These are phyloP conservation scores for Penicillium occitanis DNA, from an alignment of 2,329 filamentous ascomycete genomes.

Conservation along the genomic window DNA sequence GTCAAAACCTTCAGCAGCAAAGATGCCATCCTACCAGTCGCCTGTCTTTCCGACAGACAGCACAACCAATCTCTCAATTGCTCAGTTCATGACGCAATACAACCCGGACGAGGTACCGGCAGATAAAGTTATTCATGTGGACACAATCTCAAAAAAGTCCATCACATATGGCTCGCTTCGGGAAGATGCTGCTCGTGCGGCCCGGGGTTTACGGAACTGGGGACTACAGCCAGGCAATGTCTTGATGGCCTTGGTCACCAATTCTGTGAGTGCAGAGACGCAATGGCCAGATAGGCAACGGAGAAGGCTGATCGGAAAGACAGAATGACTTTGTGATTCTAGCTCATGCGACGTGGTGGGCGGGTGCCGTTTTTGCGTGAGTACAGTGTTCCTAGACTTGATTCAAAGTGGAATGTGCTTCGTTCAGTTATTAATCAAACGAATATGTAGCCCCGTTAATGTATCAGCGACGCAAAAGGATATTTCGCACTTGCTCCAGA, in stretches of 20 bases:
- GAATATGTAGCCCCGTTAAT: slow-evolving; percentile 23
- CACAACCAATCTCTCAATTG: slow-evolving; percentile 24
- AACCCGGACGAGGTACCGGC: slow-evolving; percentile 28
- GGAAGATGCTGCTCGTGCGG: slow-evolving; percentile 25
- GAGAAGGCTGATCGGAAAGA: neutral
- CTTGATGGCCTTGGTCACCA: slow-evolving; percentile 28
- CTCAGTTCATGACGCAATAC: slow-evolving; percentile 29
- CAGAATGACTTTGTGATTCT: slow-evolving; percentile 30
- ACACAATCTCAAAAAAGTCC: slow-evolving; percentile 27
- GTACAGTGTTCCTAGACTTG: neutral
- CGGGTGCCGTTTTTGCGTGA: slow-evolving; percentile 28
- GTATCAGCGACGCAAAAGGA: slow-evolving; percentile 26
- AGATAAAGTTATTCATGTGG: slow-evolving; percentile 29
- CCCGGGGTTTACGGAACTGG: slow-evolving; percentile 28
- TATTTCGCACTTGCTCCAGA: slow-evolving; percentile 26
- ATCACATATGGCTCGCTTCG: slow-evolving; percentile 31
- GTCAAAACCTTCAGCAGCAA: neutral
- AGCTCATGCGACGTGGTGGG: slow-evolving; percentile 31
- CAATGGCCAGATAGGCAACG: neutral
- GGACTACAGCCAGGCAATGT: slow-evolving; percentile 26
- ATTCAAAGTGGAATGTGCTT: neutral
- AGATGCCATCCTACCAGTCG: neutral
- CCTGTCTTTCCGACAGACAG: neutral
- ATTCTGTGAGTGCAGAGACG: slow-evolving; percentile 22
- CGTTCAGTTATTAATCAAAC: neutral